Evolutionary conservation across 106 monocot genomes (phyloP).

Genomic region (Acorus calamus): DNA sequence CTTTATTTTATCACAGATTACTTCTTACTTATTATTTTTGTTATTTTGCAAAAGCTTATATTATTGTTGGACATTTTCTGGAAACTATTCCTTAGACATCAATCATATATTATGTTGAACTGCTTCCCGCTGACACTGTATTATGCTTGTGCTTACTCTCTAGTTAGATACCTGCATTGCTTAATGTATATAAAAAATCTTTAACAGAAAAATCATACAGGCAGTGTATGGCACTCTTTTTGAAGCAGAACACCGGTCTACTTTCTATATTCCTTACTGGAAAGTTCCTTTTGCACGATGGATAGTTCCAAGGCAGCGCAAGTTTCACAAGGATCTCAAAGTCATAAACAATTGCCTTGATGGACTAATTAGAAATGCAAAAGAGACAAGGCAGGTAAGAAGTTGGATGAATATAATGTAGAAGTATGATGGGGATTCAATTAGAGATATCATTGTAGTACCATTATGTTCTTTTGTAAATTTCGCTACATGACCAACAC

Average conservation of each 20-base stretch:
- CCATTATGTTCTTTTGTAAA: too few relatives aligned
- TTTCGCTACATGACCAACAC: too few relatives aligned
- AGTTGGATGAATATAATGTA: not conserved
- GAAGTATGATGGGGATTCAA: too few relatives aligned
- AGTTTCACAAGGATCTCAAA: slow-evolving; percentile 71
- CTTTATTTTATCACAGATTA: too few relatives aligned
- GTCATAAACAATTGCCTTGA: slow-evolving; percentile 93
- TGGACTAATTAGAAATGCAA: slow-evolving; percentile 82
- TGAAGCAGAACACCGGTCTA: slow-evolving; percentile 96
- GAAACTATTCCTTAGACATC: too few relatives aligned
- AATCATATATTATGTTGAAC: too few relatives aligned
- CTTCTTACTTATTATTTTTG: too few relatives aligned
- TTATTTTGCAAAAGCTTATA: too few relatives aligned
- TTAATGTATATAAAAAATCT: not conserved
- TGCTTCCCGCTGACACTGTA: too few relatives aligned
- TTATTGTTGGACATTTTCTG: too few relatives aligned
- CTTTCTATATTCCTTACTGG: slow-evolving; percentile 99
- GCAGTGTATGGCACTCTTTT: slow-evolving; percentile 98
- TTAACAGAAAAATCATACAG: slow-evolving; percentile 19
- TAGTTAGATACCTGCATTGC: not conserved
- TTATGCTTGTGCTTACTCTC: not conserved
- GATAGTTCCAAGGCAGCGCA: slow-evolving; percentile 91
- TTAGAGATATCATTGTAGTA: too few relatives aligned
- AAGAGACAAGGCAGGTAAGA: slow-evolving; percentile 84
- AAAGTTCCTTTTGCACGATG: slow-evolving; percentile 88